phyloP scores from a whole-genome alignment of 768 basidiomycete species.

The Mycena sanguinolenta region DNA sequence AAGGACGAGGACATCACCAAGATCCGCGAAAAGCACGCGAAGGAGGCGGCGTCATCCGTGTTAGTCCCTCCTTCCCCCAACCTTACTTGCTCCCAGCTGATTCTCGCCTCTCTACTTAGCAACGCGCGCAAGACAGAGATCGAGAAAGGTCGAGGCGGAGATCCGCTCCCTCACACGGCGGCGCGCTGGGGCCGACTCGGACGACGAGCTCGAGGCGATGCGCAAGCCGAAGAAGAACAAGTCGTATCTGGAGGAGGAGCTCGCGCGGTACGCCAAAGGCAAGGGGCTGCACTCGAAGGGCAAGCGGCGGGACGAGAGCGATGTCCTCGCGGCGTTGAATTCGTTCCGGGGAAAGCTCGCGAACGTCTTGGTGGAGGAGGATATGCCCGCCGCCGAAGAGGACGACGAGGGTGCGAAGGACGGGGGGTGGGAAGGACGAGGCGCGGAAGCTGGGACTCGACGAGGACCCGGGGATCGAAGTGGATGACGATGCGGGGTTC shows the following conservation, averaged over 20 bases:
- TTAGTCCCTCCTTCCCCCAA: slow-evolving; percentile 45
- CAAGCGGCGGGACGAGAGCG: slow-evolving; percentile 78
- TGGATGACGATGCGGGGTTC: slow-evolving; percentile 84
- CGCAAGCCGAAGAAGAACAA: slow-evolving; percentile 69
- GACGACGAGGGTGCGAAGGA: slow-evolving; percentile 38
- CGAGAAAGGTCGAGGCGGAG: slow-evolving; percentile 88
- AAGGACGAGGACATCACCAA: slow-evolving; percentile 69
- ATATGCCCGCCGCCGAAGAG: slow-evolving; percentile 37
- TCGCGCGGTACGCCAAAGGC: slow-evolving; percentile 82
- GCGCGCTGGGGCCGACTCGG: slow-evolving; percentile 65
- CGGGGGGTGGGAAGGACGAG: slow-evolving; percentile 40
- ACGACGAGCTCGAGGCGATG: slow-evolving; percentile 69
- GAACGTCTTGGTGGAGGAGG: slow-evolving; percentile 41
- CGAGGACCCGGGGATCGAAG: slow-evolving; percentile 74
- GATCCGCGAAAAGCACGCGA: slow-evolving; percentile 82
- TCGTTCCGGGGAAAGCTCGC: slow-evolving; percentile 82
- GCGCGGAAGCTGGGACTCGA: slow-evolving; percentile 40
- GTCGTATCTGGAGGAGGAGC: slow-evolving; percentile 84
- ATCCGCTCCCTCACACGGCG: slow-evolving; percentile 82
- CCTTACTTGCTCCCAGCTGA: neutral
- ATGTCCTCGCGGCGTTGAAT: slow-evolving; percentile 75
- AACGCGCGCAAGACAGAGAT: slow-evolving; percentile 81
- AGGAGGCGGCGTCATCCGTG: slow-evolving; percentile 76
- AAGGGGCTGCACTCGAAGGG: slow-evolving; percentile 70
- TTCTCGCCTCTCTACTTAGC: slow-evolving; percentile 49